Evolutionary conservation across 345 rosid genomes (phyloP).

Genomic region (Lepidium sativum): DNA sequence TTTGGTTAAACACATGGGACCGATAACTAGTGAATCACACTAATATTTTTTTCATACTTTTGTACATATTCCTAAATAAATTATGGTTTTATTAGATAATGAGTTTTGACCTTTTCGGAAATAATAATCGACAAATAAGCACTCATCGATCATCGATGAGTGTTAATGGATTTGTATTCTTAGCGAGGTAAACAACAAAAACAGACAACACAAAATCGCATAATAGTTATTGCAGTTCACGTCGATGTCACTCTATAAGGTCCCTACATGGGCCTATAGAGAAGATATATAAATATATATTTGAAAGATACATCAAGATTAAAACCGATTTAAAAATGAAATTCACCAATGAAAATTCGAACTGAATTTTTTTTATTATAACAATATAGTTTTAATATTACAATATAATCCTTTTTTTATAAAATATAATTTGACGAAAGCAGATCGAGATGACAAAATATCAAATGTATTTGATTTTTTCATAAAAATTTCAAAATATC

Average conservation of each 20-base stretch:
- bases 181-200: background rate
- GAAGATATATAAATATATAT: background rate
- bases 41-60: background rate
- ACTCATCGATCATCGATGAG: background rate
- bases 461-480: too few species aligned
- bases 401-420: too few species aligned
- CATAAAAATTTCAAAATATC: too few species aligned
- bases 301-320: background rate
- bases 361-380: too few species aligned
- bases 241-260: conserved; percentile 10
- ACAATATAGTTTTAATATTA: too few species aligned
- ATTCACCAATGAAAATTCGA: too few species aligned
- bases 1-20: background rate
- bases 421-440: too few species aligned
- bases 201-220: background rate
- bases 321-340: background rate
- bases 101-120: background rate
- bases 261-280: background rate
- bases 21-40: conserved; percentile 8
- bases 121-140: background rate
- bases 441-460: too few species aligned
- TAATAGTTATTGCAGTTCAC: conserved; percentile 5
- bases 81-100: background rate
- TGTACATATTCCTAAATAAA: background rate
- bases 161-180: conserved; percentile 8